Evolutionary conservation across 768 basidiomycete species (phyloP), one percentile per base, ranked within the genome.

Genomic region (Pseudohyphozyma bogoriensis): DNA sequence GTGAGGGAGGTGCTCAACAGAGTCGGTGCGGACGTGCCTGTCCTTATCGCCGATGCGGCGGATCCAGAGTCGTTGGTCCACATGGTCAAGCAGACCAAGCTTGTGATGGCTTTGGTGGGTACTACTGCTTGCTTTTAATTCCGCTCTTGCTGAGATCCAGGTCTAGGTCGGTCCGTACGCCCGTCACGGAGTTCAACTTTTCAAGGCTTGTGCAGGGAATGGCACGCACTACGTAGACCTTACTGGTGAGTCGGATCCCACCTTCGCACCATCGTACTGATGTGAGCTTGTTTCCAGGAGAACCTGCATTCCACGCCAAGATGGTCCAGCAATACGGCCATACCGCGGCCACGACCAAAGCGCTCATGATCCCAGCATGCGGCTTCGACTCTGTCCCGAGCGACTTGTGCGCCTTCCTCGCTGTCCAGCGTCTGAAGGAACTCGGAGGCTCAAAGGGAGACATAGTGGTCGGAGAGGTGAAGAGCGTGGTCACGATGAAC

Each of bases 171-270:
- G 88, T 2, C 87, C 87, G 2, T 90, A 79, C 70, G 83, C 81
- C 80, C 70, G 71, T 8, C 85, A 79, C 74, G 85, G 87, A 3
- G 82, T 82, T n/a, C 79, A 81, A 12, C 83, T 90, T 15, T 85
- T 89, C 62, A 86, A 81, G 58, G 84, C 85, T 4, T 93, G 90
- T 63, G 85, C 84, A 7, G 76, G 75, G 37, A 76, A 85, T 59
- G 84, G 86, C 8, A 79, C 81, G 11, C 88, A 92, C 73, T 93
- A 93, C 71, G 82, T 89, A 29, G 92, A 96, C 73, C 76, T 91
- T 36, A 82, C 85, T 0, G 65, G 55, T 36, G n/a, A 46, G 36
- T 31, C 4, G 20, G 24, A 18, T 2, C 85, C 52, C 63, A 29
- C n/a, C n/a, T n/a, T n/a, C 16, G 7, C 55, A 29, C 40, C 37